Percentiles rank a stretch among this genome's conserved stretches.
Evolutionary conservation across 2,329 filamentous ascomycete genomes (phyloP).

Genomic region (Lachnellula cervina): DNA sequence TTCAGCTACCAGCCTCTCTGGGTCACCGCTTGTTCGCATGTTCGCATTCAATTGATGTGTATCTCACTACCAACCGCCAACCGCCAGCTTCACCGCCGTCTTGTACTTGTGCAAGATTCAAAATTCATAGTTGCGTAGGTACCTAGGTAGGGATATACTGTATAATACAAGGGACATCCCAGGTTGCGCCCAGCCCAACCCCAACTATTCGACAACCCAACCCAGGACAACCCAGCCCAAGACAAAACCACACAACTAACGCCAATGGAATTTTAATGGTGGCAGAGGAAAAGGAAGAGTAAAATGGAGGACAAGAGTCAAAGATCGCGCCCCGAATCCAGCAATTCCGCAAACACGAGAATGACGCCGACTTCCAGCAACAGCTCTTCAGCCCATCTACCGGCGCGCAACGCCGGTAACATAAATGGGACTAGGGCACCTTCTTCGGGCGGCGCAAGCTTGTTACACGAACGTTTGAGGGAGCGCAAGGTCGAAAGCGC

Average conservation of each 20-base stretch:
- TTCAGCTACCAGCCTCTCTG: too few relatives aligned
- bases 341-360: slow-evolving; percentile 22
- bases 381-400: slow-evolving; percentile 14
- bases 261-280: too few relatives aligned
- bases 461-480: slow-evolving; percentile 32
- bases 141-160: too few relatives aligned
- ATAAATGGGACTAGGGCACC: background rate
- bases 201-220: background rate
- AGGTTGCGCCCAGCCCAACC: too few relatives aligned
- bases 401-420: slow-evolving; percentile 4
- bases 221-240: background rate
- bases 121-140: too few relatives aligned
- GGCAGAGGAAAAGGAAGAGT: background rate
- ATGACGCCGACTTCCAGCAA: slow-evolving; percentile 22
- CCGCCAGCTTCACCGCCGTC: too few relatives aligned
- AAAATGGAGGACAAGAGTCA: slow-evolving; percentile 20
- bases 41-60: too few relatives aligned
- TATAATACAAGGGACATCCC: too few relatives aligned
- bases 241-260: background rate
- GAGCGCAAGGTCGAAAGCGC: slow-evolving; percentile 31
- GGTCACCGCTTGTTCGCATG: too few relatives aligned
- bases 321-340: slow-evolving; percentile 19
- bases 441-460: slow-evolving; percentile 19
- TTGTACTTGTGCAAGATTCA: too few relatives aligned
- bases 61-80: too few relatives aligned